A percentile compares a stretch with the other conserved stretches of the same genome.
These are phyloP conservation scores for Thielaviopsis musarum DNA, from an alignment of 2,329 filamentous ascomycete species.

Conservation along the genomic window DNA sequence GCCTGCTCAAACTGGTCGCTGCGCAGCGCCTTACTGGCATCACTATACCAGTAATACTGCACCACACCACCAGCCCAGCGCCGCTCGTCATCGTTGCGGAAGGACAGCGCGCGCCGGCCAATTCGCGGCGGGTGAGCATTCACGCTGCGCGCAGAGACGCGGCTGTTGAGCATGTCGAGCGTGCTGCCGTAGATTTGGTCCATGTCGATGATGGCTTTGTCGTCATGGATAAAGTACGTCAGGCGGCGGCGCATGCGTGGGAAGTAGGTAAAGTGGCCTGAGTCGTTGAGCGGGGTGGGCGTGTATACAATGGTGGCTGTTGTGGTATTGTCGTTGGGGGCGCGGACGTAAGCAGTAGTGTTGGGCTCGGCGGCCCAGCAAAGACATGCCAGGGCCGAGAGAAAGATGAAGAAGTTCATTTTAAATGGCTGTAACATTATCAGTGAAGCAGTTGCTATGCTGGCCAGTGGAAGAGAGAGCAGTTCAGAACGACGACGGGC, in stretches of 20 bases:
- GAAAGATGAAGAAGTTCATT: background rate
- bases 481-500: background rate
- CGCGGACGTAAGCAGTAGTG: background rate
- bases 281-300: background rate
- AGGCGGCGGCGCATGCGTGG: background rate
- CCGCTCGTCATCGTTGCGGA: background rate
- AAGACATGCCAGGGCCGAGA: background rate
- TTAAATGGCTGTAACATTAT: background rate
- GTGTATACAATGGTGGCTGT: slow-evolving; percentile 1
- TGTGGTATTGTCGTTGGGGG: background rate
- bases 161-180: background rate
- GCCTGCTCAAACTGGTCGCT: background rate
- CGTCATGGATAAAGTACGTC: slow-evolving; percentile 5
- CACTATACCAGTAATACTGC: background rate
- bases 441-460: background rate
- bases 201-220: slow-evolving; percentile 9
- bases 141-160: background rate
- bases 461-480: background rate
- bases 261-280: background rate
- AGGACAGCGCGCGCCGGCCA: background rate
- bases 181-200: slow-evolving; percentile 10
- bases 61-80: slow-evolving; percentile 1
- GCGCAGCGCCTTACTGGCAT: background rate
- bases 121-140: background rate
- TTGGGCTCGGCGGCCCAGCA: background rate